phyloP scores from a whole-genome alignment of 1,284 basidiomycete genomes.

The Tilletia setariae region DNA sequence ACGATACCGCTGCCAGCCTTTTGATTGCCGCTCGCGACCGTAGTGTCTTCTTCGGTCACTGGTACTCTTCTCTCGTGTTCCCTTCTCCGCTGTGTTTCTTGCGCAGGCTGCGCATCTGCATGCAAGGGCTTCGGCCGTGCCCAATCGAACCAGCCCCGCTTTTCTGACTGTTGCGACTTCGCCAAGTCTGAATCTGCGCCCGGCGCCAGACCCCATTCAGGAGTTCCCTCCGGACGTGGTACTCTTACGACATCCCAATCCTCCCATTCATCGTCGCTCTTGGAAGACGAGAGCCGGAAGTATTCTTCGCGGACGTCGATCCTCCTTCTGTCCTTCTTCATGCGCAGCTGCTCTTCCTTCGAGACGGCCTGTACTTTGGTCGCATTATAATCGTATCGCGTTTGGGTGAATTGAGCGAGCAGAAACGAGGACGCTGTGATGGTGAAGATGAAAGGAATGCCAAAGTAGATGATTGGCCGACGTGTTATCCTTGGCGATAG shows the following conservation, averaged over 20 bases:
- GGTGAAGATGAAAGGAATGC: constrained; percentile 78
- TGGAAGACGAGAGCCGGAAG: constrained; percentile 59
- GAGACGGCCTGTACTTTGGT: constrained; percentile 72
- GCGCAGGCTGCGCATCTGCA: constrained; percentile 18
- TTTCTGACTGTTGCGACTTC: not conserved
- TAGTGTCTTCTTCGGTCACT: not conserved
- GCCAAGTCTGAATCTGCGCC: not conserved
- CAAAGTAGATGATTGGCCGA: constrained; percentile 65
- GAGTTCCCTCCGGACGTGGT: constrained; percentile 72
- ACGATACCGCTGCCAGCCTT: constrained; percentile 26
- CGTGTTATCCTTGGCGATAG: constrained; percentile 42
- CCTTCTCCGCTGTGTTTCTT: constrained; percentile 13
- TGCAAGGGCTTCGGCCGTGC: constrained; percentile 9
- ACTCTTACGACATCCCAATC: constrained; percentile 87
- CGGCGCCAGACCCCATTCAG: constrained; percentile 83
- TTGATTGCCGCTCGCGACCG: not conserved
- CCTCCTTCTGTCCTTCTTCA: constrained; percentile 75
- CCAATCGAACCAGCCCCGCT: constrained; percentile 7
- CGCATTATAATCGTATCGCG: constrained; percentile 81
- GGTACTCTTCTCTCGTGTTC: not conserved
- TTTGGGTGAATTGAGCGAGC: constrained; percentile 79
- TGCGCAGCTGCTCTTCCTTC: constrained; percentile 77
- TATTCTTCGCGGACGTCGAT: constrained; percentile 94
- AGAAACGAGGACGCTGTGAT: constrained; percentile 86
- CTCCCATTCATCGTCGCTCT: constrained; percentile 67